Base-by-base conservation (phyloP, 768 basidiomycete species). In the Lactifluus rugatus region DNA sequence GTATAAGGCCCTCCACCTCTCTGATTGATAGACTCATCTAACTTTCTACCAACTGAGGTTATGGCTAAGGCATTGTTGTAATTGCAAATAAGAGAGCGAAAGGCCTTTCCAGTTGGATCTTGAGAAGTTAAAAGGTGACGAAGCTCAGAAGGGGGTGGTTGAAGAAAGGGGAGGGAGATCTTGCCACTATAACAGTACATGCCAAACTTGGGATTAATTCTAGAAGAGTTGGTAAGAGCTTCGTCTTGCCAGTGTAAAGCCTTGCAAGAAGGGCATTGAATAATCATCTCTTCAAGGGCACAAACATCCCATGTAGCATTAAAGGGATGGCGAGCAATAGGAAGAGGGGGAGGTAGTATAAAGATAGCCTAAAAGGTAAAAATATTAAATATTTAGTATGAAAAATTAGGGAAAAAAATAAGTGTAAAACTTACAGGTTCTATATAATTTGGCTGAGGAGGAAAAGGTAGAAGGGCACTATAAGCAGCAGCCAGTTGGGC, bases 1-100 rank as follows among this genome's bases (percentile, higher is more conserved):
- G 23, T 17, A 13, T 34, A 45, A 10, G 52, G 52, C 1, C 42
- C 52, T 16, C 16, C 14, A 16, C 52, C 52, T 2, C 52, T 31
- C 5, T 25, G 3, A 1, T 25, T 37, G 23, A 50, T 7, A 10
- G 42, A 23, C 81, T 83, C 62, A 69, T 83, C 42, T 78, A 78
- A 56, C 77, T 75, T 55, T 83, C 83, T 61, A 73, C 80, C 2
- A 68, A 76, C 3, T 62, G 71, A 46, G 63, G 70, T 19, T 67
- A 58, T 9, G 66, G 65, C 0, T 50, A 63, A 3, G 82, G 82
- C 64, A 67, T 65, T 3, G 74, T 72, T 1, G 61, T 72, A 5
- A 77, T 80, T 16, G 52, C 74, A 80, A 78, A 55, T 31, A 57
- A 1, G 68, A 75, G 16, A 52, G 51, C 0, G 76, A 80, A 50